Percentiles rank a stretch among this genome's conserved stretches.
These are phyloP conservation scores for Angophora floribunda DNA, from an alignment of 345 rosid species.

Conservation along the genomic window DNA sequence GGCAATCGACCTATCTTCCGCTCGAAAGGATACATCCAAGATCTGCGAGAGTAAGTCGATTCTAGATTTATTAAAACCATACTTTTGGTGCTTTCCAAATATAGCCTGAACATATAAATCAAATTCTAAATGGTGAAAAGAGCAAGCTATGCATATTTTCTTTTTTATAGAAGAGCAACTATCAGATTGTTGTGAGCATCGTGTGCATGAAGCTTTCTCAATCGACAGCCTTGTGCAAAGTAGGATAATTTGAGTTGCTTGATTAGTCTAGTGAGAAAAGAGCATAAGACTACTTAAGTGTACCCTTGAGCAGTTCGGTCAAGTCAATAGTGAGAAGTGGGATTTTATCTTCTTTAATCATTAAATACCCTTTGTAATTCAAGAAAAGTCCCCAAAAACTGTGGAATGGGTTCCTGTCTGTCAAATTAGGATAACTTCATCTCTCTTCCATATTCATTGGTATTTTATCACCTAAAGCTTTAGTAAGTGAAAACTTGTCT, in stretches of 20 bases:
- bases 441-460: neutral
- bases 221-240: neutral
- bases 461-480: neutral
- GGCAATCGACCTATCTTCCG: conserved; percentile 84
- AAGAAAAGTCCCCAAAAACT: neutral
- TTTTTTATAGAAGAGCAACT: neutral
- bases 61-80: neutral
- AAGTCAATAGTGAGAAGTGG: neutral
- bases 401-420: neutral
- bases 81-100: neutral
- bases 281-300: neutral
- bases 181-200: neutral
- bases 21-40: conserved; percentile 63
- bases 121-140: neutral
- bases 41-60: conserved; percentile 73
- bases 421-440: neutral
- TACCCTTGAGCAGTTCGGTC: neutral
- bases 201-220: neutral
- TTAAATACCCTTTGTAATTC: neutral
- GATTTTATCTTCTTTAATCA: neutral
- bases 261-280: neutral
- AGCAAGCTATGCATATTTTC: neutral
- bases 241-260: neutral
- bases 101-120: neutral
- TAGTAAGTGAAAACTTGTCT: neutral